Conservation (phyloP, 768 basidiomycete species). For the Lentinus tigrinus region DNA sequence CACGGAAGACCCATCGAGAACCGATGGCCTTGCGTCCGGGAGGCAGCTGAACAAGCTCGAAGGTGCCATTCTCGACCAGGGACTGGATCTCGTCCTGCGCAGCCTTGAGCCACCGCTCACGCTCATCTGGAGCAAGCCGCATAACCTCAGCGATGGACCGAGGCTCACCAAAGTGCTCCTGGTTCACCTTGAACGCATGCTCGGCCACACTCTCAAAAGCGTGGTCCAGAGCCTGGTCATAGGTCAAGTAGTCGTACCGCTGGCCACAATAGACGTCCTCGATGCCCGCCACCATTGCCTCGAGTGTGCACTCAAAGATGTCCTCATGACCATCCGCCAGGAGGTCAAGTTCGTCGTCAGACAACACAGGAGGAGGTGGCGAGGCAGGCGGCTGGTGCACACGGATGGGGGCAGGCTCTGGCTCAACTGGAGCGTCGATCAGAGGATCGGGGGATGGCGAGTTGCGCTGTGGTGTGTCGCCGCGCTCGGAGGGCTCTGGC, state of each 20-base stretch:
- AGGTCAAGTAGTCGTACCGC: neutral
- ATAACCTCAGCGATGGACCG: constrained; percentile 5
- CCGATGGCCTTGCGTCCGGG: constrained; percentile 30
- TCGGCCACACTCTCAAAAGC: constrained; percentile 5
- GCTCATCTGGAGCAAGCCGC: constrained; percentile 2
- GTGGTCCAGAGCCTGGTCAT: constrained; percentile 8
- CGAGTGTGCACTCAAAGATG: neutral
- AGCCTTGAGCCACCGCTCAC: constrained; percentile 17
- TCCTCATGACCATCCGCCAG: neutral
- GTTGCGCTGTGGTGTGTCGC: neutral
- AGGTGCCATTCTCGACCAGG: constrained; percentile 30
- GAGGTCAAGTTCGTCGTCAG: constrained; percentile 2
- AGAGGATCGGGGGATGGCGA: neutral
- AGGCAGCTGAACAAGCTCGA: constrained; percentile 30
- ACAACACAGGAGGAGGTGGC: neutral
- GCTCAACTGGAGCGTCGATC: neutral
- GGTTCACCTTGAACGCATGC: constrained; percentile 3
- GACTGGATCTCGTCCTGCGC: constrained; percentile 17
- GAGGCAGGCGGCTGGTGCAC: neutral
- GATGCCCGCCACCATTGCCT: constrained; percentile 1
- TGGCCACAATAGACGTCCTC: constrained; percentile 1
- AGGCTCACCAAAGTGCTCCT: constrained; percentile 9
- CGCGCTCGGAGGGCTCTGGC: constrained; percentile 1
- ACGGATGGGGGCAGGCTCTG: neutral
- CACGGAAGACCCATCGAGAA: constrained; percentile 35